Conservation (phyloP, 768 basidiomycete species). For the Termitomyces sp. region DNA sequence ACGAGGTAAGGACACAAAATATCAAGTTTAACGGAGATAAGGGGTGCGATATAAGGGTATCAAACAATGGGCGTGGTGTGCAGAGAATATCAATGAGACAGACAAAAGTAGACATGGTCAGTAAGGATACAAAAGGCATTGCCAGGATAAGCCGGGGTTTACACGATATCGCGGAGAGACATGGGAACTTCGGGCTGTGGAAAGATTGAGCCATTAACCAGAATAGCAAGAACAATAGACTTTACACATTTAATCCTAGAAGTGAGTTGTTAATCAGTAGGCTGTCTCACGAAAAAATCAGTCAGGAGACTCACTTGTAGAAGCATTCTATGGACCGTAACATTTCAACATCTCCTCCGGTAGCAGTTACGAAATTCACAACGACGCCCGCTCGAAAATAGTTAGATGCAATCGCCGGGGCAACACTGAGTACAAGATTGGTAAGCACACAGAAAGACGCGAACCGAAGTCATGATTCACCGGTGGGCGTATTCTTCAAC, state of each 20-base stretch:
- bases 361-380: constrained; percentile 95
- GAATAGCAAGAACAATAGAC: background rate
- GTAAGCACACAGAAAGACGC: background rate
- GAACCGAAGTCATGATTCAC: constrained; percentile 31
- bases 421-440: constrained; percentile 46
- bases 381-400: constrained; percentile 88
- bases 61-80: constrained; percentile 54
- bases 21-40: constrained; percentile 45
- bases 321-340: constrained; percentile 97
- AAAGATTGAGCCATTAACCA: background rate
- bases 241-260: constrained; percentile 2
- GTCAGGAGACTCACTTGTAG: background rate
- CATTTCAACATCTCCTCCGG: constrained; percentile 98
- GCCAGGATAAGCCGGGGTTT: constrained; percentile 26
- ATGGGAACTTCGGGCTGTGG: background rate
- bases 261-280: background rate
- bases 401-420: constrained; percentile 81
- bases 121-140: constrained; percentile 80
- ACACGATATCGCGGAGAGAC: background rate
- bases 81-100: constrained; percentile 33
- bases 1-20: constrained; percentile 21
- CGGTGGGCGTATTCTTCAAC: constrained; percentile 98
- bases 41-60: constrained; percentile 66
- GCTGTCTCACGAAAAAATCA: background rate
- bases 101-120: constrained; percentile 24